These are phyloP conservation scores for Puccinia horiana DNA, from an alignment of 1,284 basidiomycete species.

Conservation along the genomic window DNA sequence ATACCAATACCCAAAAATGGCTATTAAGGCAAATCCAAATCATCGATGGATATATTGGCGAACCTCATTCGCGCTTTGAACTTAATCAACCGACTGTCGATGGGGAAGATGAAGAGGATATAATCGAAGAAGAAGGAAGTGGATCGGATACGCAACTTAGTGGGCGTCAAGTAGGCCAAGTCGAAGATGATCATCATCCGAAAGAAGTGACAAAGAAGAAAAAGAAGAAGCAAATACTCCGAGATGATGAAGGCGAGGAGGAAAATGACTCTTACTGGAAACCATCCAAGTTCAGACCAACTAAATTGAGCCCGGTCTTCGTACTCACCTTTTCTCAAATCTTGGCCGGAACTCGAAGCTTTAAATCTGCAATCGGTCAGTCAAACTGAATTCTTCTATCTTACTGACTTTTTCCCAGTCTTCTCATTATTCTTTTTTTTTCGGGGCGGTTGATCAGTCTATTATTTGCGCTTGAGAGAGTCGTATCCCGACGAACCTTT, in stretches of 20 bases:
- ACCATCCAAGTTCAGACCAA: conserved; percentile 61
- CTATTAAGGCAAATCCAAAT: conserved; percentile 52
- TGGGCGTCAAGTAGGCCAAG: conserved; percentile 66
- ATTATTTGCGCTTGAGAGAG: conserved; percentile 83
- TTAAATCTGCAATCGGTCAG: conserved; percentile 82
- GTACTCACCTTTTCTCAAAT: conserved; percentile 84
- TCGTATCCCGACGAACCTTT: conserved; percentile 79
- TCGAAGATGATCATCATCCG: not conserved
- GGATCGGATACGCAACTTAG: conserved; percentile 64
- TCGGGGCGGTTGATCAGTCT: conserved; percentile 69
- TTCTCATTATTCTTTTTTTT: not conserved
- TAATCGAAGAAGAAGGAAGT: not conserved
- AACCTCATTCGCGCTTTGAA: not conserved
- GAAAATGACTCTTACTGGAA: conserved; percentile 48
- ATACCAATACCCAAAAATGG: conserved; percentile 75
- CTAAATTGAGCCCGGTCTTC: conserved; percentile 71
- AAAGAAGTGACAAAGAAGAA: not conserved
- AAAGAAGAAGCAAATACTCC: conserved; percentile 15
- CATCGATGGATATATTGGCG: conserved; percentile 30
- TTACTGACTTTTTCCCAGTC: conserved; percentile 49
- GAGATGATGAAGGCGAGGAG: conserved; percentile 35
- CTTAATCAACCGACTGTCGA: not conserved
- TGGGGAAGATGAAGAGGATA: not conserved
- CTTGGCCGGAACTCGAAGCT: conserved; percentile 79
- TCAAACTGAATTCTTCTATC: not conserved